Evolutionary conservation across 345 rosid species (phyloP), one percentile per base, ranked within the genome.

Genomic region (Camelina sativa): DNA sequence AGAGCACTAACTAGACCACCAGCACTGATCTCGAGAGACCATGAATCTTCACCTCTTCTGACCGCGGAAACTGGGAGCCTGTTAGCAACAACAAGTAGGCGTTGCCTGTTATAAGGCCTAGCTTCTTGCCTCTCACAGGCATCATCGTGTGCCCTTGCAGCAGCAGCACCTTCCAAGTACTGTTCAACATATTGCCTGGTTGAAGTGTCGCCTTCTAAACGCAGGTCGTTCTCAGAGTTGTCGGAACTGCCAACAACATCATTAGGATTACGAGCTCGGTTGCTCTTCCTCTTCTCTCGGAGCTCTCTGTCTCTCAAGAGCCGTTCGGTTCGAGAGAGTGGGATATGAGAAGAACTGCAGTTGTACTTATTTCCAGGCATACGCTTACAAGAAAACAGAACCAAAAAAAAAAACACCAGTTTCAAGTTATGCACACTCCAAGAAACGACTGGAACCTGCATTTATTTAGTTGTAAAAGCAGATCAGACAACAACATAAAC

Each of bases 1-100:
- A 96, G 98, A 53, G 99, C 99, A 77, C 68, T 92, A 71, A 96
- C 99, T 7, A 92, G 84, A 72, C 99, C 99, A 32, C 99, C 99
- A 62, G 87, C 98, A 87, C 99, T 96, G 58, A 92, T 88, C 82
- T 96, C 99, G 20, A 96, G 85, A 59, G 93, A 89, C 99, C 99
- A 96, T 3, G 88, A 82, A 51, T 96, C 93, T 85, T 91, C 97
- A 59, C 97, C 97, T 83, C 91, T 84, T 79, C 99, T 85, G 74
- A 92, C 90, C 0, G 99, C 99, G 76, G 97, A 96, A 62, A 96
- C 99, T 0, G 99, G 99, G 40, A 96, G 83, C 82, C 99, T 87
- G 47, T 96, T 96, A 77, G 99, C 99, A 75, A 96, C 99, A 10
- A 96, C 99, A 82, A 96, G 84, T 28, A 96, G 80, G 43, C 99